Base-by-base conservation (phyloP, 2,329 filamentous ascomycete species). In the Pseudonectria foliicola region DNA sequence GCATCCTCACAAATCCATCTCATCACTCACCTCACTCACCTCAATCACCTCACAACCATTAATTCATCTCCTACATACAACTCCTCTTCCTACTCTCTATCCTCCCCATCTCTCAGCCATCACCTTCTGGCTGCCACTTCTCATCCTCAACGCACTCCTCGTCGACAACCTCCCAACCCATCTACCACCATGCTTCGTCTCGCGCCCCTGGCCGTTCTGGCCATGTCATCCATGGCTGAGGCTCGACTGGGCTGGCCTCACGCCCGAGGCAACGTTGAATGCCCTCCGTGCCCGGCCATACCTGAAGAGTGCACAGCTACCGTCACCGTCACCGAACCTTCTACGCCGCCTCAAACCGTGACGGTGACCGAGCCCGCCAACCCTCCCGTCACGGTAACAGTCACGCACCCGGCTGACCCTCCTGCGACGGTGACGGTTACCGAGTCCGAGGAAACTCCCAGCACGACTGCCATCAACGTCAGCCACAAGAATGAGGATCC, bases 231-330 rank as follows among this genome's bases (percentile, higher is more conserved):
- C 26, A 14, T 53, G n/a, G 44, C 43, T 6, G 44, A 56, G 13
- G 59, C 56, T 28, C 48, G 44, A 12, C 43, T 52, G 24, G 42
- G 43, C 21, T 42, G 44, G 23, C 31, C 52, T 13, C 36, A 43
- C 7, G 26, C 44, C 15, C 48, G 46, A 30, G 40, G 38, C 11
- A 35, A 33, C n/a, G 37, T 49, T 4, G 48, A 53, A 30, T 60
- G 53, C 32, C 57, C 55, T 27, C 50, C 58, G 24, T 62, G 59
- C 15, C 37, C 49, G 6, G 31, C 36, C 8, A 40, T 35, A 10
- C 18, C 42, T 14, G 35, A 31, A 7, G 35, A 40, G n/a, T 44
- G 30, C 10, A 24, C 28, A 7, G 37, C 39, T 7, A 54, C 51
- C 10, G 43, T 59, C 25, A 57, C 52, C 13, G 41, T 57, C 21